Evolutionary conservation across 805 yeast genomes (phyloP).

Genomic region (Lipomyces yamadae): DNA sequence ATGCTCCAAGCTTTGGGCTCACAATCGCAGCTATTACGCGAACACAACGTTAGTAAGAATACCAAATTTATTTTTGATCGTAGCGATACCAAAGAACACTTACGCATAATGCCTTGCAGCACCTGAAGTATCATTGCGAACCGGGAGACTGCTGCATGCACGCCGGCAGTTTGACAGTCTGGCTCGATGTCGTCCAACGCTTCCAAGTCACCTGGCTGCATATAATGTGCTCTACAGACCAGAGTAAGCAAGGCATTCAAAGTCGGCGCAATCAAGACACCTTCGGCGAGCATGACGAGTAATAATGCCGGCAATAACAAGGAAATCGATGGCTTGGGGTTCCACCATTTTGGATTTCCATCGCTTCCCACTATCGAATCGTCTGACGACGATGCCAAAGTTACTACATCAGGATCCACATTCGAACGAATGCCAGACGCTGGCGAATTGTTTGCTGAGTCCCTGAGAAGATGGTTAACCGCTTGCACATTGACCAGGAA

Average conservation of each 20-base stretch:
- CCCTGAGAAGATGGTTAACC: not conserved
- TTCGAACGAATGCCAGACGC: not conserved
- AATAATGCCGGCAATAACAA: not conserved
- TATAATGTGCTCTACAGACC: slow-evolving; percentile 21
- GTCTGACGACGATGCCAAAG: not conserved
- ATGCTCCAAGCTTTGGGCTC: slow-evolving; percentile 20
- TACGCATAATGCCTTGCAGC: slow-evolving; percentile 19
- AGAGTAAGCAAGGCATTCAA: slow-evolving; percentile 14
- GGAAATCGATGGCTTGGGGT: not conserved
- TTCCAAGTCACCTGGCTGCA: slow-evolving; percentile 8
- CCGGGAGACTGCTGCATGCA: slow-evolving; percentile 23
- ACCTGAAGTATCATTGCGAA: slow-evolving; percentile 22
- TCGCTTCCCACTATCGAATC: not conserved
- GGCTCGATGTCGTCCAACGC: slow-evolving; percentile 8
- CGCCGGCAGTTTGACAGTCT: slow-evolving; percentile 26
- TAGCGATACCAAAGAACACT: not conserved
- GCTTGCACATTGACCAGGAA: not conserved
- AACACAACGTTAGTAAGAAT: not conserved
- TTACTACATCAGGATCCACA: slow-evolving; percentile 1
- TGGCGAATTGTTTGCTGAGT: not conserved
- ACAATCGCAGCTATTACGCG: slow-evolving; percentile 15
- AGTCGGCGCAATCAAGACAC: slow-evolving; percentile 19
- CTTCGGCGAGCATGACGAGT: not conserved
- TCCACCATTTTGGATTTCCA: not conserved
- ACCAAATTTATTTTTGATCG: not conserved